These are phyloP conservation scores for Ophiobolus disseminans DNA, from an alignment of 2,329 filamentous ascomycete species.

Conservation along the genomic window DNA sequence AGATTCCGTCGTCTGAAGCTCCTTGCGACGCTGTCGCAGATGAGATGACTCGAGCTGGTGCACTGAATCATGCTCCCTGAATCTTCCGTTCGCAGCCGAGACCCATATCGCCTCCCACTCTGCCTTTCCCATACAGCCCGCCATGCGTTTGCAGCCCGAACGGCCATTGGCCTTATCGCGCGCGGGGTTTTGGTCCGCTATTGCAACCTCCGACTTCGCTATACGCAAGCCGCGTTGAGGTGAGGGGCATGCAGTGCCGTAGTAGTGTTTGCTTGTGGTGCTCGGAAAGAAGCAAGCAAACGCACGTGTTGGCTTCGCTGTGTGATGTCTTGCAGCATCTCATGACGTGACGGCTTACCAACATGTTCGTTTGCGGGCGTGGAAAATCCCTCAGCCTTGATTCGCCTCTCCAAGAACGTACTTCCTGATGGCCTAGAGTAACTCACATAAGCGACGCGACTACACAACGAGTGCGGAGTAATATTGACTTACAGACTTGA, in stretches of 20 bases:
- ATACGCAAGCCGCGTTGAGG: constrained; percentile 10
- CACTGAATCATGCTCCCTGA: constrained; percentile 4
- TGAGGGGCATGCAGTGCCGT: constrained; percentile 9
- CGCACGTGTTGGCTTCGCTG: constrained; percentile 19
- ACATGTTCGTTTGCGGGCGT: constrained; percentile 23
- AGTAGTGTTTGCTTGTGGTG: constrained; percentile 1
- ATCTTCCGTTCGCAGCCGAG: constrained; percentile 41
- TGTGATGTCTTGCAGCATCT: constrained; percentile 14
- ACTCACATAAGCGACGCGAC: constrained; percentile 20
- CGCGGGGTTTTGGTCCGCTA: constrained; percentile 30
- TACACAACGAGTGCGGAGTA: constrained; percentile 21
- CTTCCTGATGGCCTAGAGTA: constrained; percentile 48
- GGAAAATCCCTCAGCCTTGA: constrained; percentile 42
- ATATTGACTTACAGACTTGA: constrained; percentile 58
- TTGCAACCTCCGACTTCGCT: constrained; percentile 39
- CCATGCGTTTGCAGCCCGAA: constrained; percentile 35
- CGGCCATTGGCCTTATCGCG: constrained; percentile 43
- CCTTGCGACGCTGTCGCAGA: background rate
- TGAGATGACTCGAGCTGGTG: background rate
- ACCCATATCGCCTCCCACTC: constrained; percentile 21
- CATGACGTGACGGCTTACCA: constrained; percentile 11
- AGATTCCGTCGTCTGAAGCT: background rate
- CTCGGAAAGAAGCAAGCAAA: constrained; percentile 16
- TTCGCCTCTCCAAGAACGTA: constrained; percentile 48
- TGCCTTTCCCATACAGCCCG: constrained; percentile 25